Evolutionary conservation across 2,329 filamentous ascomycete species (phyloP).

Genomic region (Endothia cerciana): DNA sequence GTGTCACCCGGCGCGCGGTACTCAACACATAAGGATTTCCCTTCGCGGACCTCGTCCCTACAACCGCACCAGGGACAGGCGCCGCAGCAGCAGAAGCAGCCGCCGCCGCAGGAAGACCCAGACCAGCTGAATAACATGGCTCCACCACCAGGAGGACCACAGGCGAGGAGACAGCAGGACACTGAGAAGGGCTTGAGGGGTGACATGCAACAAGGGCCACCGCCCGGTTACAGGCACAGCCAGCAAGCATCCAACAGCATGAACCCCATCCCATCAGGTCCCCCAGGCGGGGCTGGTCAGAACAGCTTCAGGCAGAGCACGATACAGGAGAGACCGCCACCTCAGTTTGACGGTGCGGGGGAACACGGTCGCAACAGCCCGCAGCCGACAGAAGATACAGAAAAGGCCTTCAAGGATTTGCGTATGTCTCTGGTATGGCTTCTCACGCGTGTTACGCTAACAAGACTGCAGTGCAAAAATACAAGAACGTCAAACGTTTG

Average conservation of each 20-base stretch:
- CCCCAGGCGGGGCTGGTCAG: conserved; percentile 39
- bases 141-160: conserved; percentile 48
- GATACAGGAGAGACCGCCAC: conserved; percentile 41
- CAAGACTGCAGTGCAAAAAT: conserved; percentile 76
- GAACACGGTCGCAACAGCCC: conserved; percentile 61
- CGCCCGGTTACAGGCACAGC: conserved; percentile 57
- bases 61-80: conserved; percentile 36
- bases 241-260: conserved; percentile 48
- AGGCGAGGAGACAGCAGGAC: conserved; percentile 53
- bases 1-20: conserved; percentile 47
- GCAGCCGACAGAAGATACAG: conserved; percentile 53
- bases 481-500: conserved; percentile 96
- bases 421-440: conserved; percentile 45
- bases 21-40: conserved; percentile 43
- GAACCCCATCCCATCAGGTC: conserved; percentile 48
- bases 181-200: conserved; percentile 51
- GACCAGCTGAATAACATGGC: conserved; percentile 46
- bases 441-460: not conserved
- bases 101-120: conserved; percentile 37
- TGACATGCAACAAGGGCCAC: conserved; percentile 50
- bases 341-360: conserved; percentile 50
- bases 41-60: conserved; percentile 37
- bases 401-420: conserved; percentile 62
- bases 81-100: conserved; percentile 33
- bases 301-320: conserved; percentile 46